These are phyloP conservation scores for Cladochytrium replicatum DNA, from an alignment of 192 early-diverging fungal genomes.

Conservation along the genomic window DNA sequence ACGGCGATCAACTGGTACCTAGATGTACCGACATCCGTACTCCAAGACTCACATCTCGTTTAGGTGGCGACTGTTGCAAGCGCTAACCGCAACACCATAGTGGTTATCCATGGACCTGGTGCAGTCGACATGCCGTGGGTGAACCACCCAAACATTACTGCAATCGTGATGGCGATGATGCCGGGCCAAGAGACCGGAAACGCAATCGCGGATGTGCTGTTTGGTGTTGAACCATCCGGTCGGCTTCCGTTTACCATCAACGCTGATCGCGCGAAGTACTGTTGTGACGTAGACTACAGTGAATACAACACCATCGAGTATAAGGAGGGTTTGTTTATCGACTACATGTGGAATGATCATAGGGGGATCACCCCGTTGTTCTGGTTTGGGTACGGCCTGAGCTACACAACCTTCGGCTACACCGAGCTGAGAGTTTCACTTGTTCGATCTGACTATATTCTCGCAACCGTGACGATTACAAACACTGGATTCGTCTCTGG, in stretches of 20 bases:
- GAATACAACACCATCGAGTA: conserved; percentile 44
- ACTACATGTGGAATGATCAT: conserved; percentile 42
- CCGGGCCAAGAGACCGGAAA: conserved; percentile 44
- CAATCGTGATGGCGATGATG: conserved; percentile 13
- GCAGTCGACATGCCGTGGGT: conserved; percentile 32
- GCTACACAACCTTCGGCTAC: conserved; percentile 53
- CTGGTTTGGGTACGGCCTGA: conserved; percentile 52
- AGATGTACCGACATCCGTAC: background rate
- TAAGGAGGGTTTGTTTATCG: conserved; percentile 42
- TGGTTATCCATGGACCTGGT: conserved; percentile 30
- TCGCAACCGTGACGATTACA: conserved; percentile 21
- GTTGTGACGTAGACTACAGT: conserved; percentile 2
- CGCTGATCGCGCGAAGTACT: conserved; percentile 19
- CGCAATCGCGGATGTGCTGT: conserved; percentile 37
- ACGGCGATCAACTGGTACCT: conserved; percentile 42
- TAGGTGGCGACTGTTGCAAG: conserved; percentile 28
- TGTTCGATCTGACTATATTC: background rate
- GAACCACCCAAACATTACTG: conserved; percentile 35
- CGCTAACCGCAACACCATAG: conserved; percentile 30
- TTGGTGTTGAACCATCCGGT: conserved; percentile 38
- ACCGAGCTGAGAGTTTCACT: conserved; percentile 5
- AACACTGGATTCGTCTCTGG: conserved; percentile 30
- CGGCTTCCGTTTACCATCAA: conserved; percentile 41
- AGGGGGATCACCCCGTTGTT: conserved; percentile 32
- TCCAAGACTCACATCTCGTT: background rate